Percentiles rank a stretch among this genome's conserved stretches.
phyloP scores from a whole-genome alignment of 2,329 filamentous ascomycete species.

The Orbilia brochopaga region DNA sequence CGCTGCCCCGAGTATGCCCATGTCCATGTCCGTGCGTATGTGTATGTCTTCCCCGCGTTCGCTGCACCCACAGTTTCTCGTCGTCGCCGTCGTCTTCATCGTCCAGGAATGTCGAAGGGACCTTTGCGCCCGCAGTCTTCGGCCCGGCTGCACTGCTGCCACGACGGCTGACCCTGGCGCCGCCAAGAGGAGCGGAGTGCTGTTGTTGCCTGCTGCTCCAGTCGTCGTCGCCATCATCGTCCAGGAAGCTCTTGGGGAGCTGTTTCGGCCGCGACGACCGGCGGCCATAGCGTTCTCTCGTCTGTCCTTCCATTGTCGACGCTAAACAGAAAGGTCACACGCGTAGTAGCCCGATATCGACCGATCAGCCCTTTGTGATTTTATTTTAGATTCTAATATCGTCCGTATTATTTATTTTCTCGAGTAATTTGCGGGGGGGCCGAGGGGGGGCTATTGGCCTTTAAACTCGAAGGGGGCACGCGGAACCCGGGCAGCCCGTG shows the following conservation, averaged over 20 bases:
- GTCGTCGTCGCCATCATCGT: constrained; percentile 41
- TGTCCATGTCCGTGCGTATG: too few species aligned
- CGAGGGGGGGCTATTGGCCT: neutral
- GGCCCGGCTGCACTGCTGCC: constrained; percentile 13
- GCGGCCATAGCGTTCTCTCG: constrained; percentile 34
- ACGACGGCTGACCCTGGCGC: constrained; percentile 22
- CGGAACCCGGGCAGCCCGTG: neutral
- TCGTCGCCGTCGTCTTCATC: constrained; percentile 40
- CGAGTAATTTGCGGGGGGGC: neutral
- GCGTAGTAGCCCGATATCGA: constrained; percentile 2
- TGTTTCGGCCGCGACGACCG: constrained; percentile 40
- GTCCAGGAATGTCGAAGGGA: constrained; percentile 44
- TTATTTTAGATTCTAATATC: neutral
- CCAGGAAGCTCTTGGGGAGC: constrained; percentile 43
- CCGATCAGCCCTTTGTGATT: neutral
- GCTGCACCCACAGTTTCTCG: constrained; percentile 30
- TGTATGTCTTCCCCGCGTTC: constrained; percentile 28
- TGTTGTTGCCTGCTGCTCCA: constrained; percentile 9
- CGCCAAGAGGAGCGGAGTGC: constrained; percentile 12
- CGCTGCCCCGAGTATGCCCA: constrained; percentile 23
- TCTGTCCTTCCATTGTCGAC: constrained; percentile 15
- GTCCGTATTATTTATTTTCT: neutral
- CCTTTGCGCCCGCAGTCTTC: constrained; percentile 20
- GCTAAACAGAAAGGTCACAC: neutral
- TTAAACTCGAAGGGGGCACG: neutral